Conservation (phyloP, 345 rosid species). For the Luvunga scandens region DNA sequence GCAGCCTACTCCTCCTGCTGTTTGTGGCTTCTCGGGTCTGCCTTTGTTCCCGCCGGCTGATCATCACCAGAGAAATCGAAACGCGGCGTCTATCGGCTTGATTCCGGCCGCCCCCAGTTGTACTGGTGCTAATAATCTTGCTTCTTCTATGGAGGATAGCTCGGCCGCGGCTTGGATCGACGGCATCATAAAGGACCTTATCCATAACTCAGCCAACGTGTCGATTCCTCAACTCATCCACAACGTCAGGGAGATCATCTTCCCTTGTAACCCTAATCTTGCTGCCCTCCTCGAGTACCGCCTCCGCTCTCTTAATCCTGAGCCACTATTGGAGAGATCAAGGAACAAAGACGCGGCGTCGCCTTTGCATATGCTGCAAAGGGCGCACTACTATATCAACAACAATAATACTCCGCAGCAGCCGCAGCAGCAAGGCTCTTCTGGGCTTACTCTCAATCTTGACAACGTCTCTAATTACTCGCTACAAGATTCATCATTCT, state of each 20-base stretch:
- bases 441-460: conserved; percentile 35
- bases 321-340: conserved; percentile 34
- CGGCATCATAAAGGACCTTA: conserved; percentile 80
- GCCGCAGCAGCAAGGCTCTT: conserved; percentile 24
- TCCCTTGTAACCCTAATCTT: conserved; percentile 91
- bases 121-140: not conserved
- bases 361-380: conserved; percentile 20
- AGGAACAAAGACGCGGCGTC: conserved; percentile 25
- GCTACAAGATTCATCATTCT: conserved; percentile 23
- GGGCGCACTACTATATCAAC: conserved; percentile 9
- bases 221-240: conserved; percentile 98
- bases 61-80: conserved; percentile 20
- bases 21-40: conserved; percentile 88
- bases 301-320: conserved; percentile 58
- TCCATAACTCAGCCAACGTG: conserved; percentile 64
- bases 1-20: conserved; percentile 50
- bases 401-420: not conserved
- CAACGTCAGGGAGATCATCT: conserved; percentile 88
- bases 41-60: conserved; percentile 74
- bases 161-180: conserved; percentile 84
- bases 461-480: conserved; percentile 24
- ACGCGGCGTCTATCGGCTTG: conserved; percentile 11
- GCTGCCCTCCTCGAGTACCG: conserved; percentile 81
- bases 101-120: not conserved
- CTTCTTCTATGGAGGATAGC: conserved; percentile 54